Evolutionary conservation across 805 yeast genomes (phyloP).

Genomic region (Metschnikowia peoriensis): DNA sequence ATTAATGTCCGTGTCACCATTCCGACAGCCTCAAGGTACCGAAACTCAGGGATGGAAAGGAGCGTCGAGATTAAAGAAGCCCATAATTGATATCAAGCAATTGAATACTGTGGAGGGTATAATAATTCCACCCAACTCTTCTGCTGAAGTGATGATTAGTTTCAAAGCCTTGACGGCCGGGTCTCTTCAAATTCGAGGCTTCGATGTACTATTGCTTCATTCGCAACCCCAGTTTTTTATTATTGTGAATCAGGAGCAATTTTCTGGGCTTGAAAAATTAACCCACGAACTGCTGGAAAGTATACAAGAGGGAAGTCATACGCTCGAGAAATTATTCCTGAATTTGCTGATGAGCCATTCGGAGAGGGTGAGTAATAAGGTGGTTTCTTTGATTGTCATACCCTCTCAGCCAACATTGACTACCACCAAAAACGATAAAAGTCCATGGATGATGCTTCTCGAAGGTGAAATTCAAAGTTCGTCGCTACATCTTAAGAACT

Average conservation of each 20-base stretch:
- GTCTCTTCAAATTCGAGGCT: constrained; percentile 46
- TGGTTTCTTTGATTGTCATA: constrained; percentile 31
- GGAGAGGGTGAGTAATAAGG: constrained; percentile 19
- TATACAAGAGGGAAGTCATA: background rate
- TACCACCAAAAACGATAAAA: constrained; percentile 50
- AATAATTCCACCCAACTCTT: constrained; percentile 27
- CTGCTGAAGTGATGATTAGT: constrained; percentile 40
- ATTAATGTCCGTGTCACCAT: background rate
- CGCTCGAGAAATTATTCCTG: constrained; percentile 19
- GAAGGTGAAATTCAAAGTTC: constrained; percentile 70
- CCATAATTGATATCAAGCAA: background rate
- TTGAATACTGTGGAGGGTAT: constrained; percentile 9
- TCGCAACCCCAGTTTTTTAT: constrained; percentile 48
- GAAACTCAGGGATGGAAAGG: constrained; percentile 2
- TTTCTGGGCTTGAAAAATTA: constrained; percentile 10
- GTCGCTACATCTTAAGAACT: constrained; percentile 53
- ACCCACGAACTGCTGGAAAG: background rate
- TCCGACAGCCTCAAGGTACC: constrained; percentile 1
- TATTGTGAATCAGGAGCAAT: constrained; percentile 33
- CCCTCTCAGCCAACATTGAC: constrained; percentile 62
- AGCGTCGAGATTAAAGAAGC: background rate
- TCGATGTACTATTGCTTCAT: constrained; percentile 48
- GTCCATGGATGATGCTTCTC: constrained; percentile 69
- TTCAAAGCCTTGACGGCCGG: constrained; percentile 54
- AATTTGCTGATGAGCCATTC: constrained; percentile 26